A percentile compares a stretch with the other conserved stretches of the same genome.
These are phyloP conservation scores for Jamesozyma spencerorum DNA, from an alignment of 805 yeast genomes.

Conservation along the genomic window DNA sequence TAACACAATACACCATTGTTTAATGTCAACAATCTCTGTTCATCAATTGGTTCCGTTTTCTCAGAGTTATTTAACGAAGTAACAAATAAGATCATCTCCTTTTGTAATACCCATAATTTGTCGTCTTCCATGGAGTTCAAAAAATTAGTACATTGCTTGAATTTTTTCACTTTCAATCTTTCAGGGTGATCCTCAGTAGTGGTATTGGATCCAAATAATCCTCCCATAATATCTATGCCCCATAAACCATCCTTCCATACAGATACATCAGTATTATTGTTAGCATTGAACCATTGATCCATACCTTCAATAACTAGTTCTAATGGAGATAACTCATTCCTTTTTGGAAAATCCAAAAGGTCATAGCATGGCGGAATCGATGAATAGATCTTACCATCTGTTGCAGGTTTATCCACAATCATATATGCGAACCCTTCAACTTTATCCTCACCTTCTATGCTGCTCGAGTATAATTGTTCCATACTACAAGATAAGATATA, in stretches of 20 bases:
- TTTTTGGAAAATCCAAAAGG: background rate
- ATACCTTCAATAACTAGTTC: constrained; percentile 23
- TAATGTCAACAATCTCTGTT: constrained; percentile 24
- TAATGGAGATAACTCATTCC: constrained; percentile 10
- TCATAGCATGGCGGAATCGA: constrained; percentile 22
- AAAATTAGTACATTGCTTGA: constrained; percentile 11
- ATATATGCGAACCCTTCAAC: constrained; percentile 20
- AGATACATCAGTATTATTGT: background rate
- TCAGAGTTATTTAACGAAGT: constrained; percentile 13
- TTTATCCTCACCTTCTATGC: background rate
- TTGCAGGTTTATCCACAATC: constrained; percentile 8
- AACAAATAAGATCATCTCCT: constrained; percentile 16
- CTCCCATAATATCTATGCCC: constrained; percentile 20
- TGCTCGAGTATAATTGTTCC: constrained; percentile 13
- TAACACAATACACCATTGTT: constrained; percentile 29
- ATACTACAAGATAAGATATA: constrained; percentile 17
- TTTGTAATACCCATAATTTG: constrained; percentile 21
- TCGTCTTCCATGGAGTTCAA: constrained; percentile 15
- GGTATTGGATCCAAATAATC: constrained; percentile 2
- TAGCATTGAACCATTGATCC: constrained; percentile 13
- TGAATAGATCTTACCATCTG: constrained; percentile 5
- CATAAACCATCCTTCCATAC: background rate
- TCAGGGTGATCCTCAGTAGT: no score
- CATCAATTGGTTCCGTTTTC: constrained; percentile 10
- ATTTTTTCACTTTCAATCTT: background rate